A percentile compares a stretch with the other conserved stretches of the same genome.
Evolutionary conservation across 176 grass and related monocot species (phyloP).

Genomic region (Phoenix dactylifera): DNA sequence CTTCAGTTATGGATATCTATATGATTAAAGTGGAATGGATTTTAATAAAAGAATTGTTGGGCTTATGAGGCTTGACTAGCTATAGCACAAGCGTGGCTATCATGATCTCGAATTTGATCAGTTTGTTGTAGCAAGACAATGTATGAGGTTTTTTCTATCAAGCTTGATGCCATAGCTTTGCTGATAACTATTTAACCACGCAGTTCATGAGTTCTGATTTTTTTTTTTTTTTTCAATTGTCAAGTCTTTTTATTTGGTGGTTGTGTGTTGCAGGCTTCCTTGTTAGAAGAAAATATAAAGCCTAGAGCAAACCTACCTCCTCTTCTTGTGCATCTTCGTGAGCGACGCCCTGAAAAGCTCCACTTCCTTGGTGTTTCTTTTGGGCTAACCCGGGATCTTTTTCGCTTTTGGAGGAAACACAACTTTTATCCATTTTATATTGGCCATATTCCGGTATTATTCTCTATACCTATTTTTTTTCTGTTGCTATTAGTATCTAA

Average conservation of each 20-base stretch:
- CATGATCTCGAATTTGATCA: too few relatives aligned
- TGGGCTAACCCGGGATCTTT: constrained; percentile 80
- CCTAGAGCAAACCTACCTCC: constrained; percentile 74
- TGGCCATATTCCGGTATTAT: constrained; percentile 72
- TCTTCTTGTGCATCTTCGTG: constrained; percentile 63
- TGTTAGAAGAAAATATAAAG: constrained; percentile 82
- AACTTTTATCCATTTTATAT: constrained; percentile 86
- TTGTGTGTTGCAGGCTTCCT: constrained; percentile 49
- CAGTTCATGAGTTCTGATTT: too few relatives aligned
- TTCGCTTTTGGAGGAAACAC: constrained; percentile 89
- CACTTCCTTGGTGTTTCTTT: constrained; percentile 91
- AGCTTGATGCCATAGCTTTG: too few relatives aligned
- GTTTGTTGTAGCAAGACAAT: too few relatives aligned
- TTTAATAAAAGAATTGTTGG: too few relatives aligned
- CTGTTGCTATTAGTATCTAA: constrained; percentile 1
- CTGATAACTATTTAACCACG: too few relatives aligned
- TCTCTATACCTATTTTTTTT: constrained; percentile 9
- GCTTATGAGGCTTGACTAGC: too few relatives aligned
- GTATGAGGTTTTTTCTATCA: too few relatives aligned
- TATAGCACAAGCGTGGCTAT: too few relatives aligned
- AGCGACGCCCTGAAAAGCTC: constrained; percentile 63
- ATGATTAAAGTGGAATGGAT: too few relatives aligned
- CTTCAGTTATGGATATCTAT: too few relatives aligned
- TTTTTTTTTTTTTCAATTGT: too few relatives aligned
- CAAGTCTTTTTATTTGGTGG: background rate